phyloP scores from a whole-genome alignment of 805 yeast genomes.

The Suhomyces xylopsoci region DNA sequence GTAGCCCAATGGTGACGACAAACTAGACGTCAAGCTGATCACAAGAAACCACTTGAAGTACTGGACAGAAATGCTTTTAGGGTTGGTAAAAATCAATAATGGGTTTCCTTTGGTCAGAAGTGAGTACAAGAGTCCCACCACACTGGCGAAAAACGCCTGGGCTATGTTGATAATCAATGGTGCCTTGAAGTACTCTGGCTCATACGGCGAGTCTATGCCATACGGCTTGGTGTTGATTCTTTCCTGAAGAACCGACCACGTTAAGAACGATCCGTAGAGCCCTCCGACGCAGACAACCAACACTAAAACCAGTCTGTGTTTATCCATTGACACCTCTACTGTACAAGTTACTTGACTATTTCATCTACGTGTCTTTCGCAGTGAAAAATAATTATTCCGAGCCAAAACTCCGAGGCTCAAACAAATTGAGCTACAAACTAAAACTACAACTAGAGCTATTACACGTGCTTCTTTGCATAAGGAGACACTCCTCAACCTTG shows the following conservation, averaged over 20 bases:
- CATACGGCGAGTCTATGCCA: slow-evolving; percentile 31
- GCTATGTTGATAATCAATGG: slow-evolving; percentile 74
- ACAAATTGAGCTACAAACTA: too few relatives aligned
- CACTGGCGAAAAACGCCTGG: slow-evolving; percentile 71
- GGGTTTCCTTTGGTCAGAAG: slow-evolving; percentile 28
- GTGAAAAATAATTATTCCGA: background rate
- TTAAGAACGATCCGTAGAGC: slow-evolving; percentile 78
- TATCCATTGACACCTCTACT: slow-evolving; percentile 10
- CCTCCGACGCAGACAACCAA: slow-evolving; percentile 48
- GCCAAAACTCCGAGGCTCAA: too few relatives aligned
- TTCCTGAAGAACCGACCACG: slow-evolving; percentile 94
- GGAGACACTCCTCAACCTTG: too few relatives aligned
- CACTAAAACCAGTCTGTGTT: slow-evolving; percentile 21
- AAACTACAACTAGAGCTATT: too few relatives aligned
- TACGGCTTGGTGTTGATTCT: slow-evolving; percentile 75
- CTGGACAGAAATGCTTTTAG: slow-evolving; percentile 10
- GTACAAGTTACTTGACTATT: background rate
- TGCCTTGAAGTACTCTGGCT: slow-evolving; percentile 55
- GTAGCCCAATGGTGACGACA: slow-evolving; percentile 82
- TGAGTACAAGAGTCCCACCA: slow-evolving; percentile 64
- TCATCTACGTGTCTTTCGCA: background rate
- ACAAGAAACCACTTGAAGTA: slow-evolving; percentile 40
- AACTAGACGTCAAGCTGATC: slow-evolving; percentile 70
- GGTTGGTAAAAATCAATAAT: slow-evolving; percentile 29
- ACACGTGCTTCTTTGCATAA: too few relatives aligned